A percentile compares a stretch with the other conserved stretches of the same genome.
Evolutionary conservation across 176 grass and related monocot genomes (phyloP).

Genomic region (Carex kokanica): DNA sequence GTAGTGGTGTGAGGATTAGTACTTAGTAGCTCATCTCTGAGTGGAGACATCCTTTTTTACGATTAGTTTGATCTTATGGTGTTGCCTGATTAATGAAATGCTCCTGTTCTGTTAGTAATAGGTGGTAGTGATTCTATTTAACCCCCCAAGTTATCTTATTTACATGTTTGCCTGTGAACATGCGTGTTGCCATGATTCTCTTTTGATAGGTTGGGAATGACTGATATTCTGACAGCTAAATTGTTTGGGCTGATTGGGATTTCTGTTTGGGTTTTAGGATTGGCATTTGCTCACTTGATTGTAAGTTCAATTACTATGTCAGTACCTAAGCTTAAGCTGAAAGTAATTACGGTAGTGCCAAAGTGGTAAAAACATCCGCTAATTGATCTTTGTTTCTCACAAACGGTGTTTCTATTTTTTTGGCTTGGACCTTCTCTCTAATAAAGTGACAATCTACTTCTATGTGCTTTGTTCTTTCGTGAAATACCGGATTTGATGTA

Average conservation of each 20-base stretch:
- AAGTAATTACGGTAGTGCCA: background rate
- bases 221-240: background rate
- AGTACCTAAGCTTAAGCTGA: background rate
- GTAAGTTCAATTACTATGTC: background rate
- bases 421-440: no score
- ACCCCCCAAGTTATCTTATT: conserved; percentile 12
- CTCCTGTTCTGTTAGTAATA: conserved; percentile 4
- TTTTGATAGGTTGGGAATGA: background rate
- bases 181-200: background rate
- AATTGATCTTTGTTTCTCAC: no score
- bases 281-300: background rate
- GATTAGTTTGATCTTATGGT: background rate
- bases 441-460: no score
- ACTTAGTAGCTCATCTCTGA: background rate
- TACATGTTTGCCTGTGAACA: background rate
- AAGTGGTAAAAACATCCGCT: no score
- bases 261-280: background rate
- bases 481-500: no score
- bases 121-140: background rate
- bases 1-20: conserved; percentile 3
- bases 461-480: no score
- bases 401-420: no score
- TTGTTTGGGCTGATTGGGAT: background rate
- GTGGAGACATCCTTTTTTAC: background rate
- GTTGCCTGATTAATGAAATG: background rate